phyloP scores from a whole-genome alignment of 2,329 filamentous ascomycete genomes.

The Macrophomina phaseolina region DNA sequence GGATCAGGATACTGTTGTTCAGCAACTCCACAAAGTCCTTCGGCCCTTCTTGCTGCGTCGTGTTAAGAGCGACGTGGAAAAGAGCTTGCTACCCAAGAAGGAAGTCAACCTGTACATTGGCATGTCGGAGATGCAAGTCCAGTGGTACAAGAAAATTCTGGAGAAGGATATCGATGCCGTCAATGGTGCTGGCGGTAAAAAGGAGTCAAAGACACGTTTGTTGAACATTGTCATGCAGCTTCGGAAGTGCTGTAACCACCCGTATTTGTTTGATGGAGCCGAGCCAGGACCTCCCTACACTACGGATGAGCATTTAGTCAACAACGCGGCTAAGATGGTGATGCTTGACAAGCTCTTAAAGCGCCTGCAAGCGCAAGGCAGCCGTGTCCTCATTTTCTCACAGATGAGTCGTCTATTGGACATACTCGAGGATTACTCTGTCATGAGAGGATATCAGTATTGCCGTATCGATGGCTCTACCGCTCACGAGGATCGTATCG shows the following conservation, averaged over 20 bases:
- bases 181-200: slow-evolving; percentile 93
- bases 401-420: slow-evolving; percentile 98
- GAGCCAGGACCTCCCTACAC: slow-evolving; percentile 98
- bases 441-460: slow-evolving; percentile 93
- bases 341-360: slow-evolving; percentile 91
- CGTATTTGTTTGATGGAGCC: slow-evolving; percentile 95
- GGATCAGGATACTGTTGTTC: slow-evolving; percentile 93
- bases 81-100: slow-evolving; percentile 96
- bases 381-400: slow-evolving; percentile 97
- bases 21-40: slow-evolving; percentile 91
- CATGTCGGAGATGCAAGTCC: slow-evolving; percentile 99
- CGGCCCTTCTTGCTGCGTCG: slow-evolving; percentile 92
- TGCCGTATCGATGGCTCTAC: slow-evolving; percentile 97
- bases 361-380: slow-evolving; percentile 83
- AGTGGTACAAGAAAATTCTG: slow-evolving; percentile 98
- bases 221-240: slow-evolving; percentile 99
- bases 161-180: slow-evolving; percentile 99
- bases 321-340: slow-evolving; percentile 96
- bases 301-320: slow-evolving; percentile 92
- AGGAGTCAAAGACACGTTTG: slow-evolving; percentile 94
- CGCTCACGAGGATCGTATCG: slow-evolving; percentile 95
- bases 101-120: slow-evolving; percentile 96
- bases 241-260: slow-evolving; percentile 98
- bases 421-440: slow-evolving; percentile 97
- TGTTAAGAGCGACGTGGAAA: slow-evolving; percentile 97